Conservation (phyloP, 805 yeast genomes). For the Kuraishia ogatae region DNA sequence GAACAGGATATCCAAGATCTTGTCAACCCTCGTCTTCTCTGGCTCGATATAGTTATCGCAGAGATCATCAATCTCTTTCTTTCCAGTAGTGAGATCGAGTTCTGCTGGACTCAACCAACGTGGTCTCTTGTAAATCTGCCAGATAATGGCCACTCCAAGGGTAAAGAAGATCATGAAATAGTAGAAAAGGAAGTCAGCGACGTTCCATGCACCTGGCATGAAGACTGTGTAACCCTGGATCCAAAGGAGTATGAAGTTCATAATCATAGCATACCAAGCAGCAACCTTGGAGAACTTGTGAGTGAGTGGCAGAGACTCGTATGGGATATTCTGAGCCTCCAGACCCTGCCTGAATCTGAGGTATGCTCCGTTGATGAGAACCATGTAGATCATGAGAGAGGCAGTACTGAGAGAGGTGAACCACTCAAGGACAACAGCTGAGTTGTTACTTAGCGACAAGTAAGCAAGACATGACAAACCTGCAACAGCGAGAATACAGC, state of each 20-base stretch:
- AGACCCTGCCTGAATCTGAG: conserved; percentile 61
- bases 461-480: conserved; percentile 38
- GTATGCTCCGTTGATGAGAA: conserved; percentile 42
- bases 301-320: conserved; percentile 26
- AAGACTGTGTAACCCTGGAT: conserved; percentile 67
- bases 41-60: not conserved
- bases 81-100: conserved; percentile 46
- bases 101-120: conserved; percentile 34
- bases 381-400: conserved; percentile 62
- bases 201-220: conserved; percentile 43
- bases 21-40: not conserved
- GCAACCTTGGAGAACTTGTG: not conserved
- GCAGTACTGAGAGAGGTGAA: conserved; percentile 56
- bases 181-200: conserved; percentile 53
- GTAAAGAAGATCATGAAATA: conserved; percentile 65
- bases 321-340: conserved; percentile 38
- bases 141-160: conserved; percentile 34
- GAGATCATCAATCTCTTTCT: conserved; percentile 43
- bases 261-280: conserved; percentile 30
- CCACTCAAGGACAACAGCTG: conserved; percentile 54
- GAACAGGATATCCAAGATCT: not conserved
- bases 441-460: conserved; percentile 43
- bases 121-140: conserved; percentile 45
- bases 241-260: conserved; percentile 42
- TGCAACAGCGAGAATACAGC: conserved; percentile 32